phyloP scores from a whole-genome alignment of 2,329 filamentous ascomycete species.

The Grosmannia clavigera region DNA sequence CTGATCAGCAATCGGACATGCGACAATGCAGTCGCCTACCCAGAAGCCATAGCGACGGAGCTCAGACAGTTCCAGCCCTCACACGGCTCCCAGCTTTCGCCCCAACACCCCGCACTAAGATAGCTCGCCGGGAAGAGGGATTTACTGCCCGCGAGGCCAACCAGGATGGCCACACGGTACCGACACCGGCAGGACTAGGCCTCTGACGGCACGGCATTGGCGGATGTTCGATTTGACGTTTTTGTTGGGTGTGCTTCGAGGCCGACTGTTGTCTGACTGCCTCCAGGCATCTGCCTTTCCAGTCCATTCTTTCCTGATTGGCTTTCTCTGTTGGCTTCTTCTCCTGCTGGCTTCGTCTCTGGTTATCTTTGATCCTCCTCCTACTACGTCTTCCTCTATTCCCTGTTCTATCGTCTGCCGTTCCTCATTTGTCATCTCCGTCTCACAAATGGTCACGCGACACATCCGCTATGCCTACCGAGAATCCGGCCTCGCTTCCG shows the following conservation, averaged over 20 bases:
- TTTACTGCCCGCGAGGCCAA: not conserved
- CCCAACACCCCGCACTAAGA: not conserved
- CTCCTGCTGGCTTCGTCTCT: no score
- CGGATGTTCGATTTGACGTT: not conserved
- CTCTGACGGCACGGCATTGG: not conserved
- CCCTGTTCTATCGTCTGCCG: not conserved
- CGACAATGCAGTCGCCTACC: no score
- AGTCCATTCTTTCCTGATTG: no score
- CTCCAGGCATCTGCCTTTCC: no score
- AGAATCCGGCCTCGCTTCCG: constrained; percentile 35
- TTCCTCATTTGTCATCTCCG: not conserved
- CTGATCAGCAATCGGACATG: no score
- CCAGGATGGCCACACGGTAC: not conserved
- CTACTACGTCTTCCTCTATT: not conserved
- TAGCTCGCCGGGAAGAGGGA: not conserved
- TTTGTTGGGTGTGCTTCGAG: not conserved
- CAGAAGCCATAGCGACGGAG: no score
- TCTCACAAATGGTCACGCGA: constrained; percentile 4
- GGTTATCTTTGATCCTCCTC: no score
- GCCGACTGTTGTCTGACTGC: not conserved
- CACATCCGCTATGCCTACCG: constrained; percentile 19
- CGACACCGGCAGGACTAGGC: constrained; percentile 1
- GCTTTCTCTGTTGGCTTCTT: no score
- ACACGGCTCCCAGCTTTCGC: no score
- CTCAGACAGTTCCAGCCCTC: no score